Evolutionary conservation across 129 eudicot species (phyloP), one percentile per base, ranked within the genome.

Genomic region (Daucus carota): DNA sequence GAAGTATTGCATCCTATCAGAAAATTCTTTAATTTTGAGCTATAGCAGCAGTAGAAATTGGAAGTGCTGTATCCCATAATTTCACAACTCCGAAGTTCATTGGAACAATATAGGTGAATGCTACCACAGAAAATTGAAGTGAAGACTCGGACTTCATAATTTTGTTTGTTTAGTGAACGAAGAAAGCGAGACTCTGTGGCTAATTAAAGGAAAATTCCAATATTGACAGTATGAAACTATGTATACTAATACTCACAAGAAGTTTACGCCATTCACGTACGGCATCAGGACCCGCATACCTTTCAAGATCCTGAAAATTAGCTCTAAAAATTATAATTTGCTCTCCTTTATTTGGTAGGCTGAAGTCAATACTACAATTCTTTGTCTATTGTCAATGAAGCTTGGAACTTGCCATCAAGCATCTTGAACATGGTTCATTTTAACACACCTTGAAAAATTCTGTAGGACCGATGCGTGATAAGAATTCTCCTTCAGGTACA

Each of bases 381-480:
- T 29, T 31, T 22, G 42, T 34, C 33, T 0, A 36, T 36, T 68
- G 31, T 36, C 34, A 41, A 41, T 0, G 33, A 26, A 22, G 8
- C 46, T 11, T 12, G 52, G 26, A 75, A 6, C 24, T 57, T 12
- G 38, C 10, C 54, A n/a, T 43, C 22, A 29, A 43, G 6, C 54
- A 24, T 72, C 38, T 0, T 72, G 2, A 17, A 34, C 14, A 26
- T 32, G 26, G 72, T 17, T 16, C 26, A 7, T 6, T 1, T 36
- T 36, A 78, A 72, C 65, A 44, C 68, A 93, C 98, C 96, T 93
- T 93, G 73, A 79, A 90, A 80, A 93, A 93, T 62, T 93, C 98
- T 2, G 97, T 89, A 71, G 98, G 98, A 47, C 98, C 98, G 74
- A 93, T 93, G 60, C 96, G 96, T 33, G 98, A 93, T 69, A 93